Percentiles rank a stretch among this genome's conserved stretches.
These are phyloP conservation scores for Comarum palustre DNA, from an alignment of 306 rosid genomes.

Conservation along the genomic window DNA sequence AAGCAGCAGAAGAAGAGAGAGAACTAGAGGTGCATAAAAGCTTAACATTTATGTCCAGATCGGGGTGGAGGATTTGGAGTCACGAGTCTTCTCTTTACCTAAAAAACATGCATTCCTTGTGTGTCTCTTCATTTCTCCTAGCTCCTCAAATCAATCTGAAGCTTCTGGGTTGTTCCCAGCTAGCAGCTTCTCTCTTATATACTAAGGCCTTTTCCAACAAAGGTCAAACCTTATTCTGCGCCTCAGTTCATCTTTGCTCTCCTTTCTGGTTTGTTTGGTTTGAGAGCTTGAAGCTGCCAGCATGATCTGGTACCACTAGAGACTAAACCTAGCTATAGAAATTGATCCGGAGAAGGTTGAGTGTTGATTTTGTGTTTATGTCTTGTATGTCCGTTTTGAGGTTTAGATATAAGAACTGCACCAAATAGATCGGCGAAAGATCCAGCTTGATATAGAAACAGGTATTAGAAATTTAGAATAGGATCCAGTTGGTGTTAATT, in stretches of 20 bases:
- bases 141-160: background rate
- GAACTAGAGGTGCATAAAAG: constrained; percentile 18
- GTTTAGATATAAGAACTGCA: background rate
- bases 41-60: constrained; percentile 22
- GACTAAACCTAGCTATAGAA: background rate
- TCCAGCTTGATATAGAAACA: background rate
- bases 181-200: background rate
- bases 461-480: background rate
- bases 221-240: constrained; percentile 9
- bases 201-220: constrained; percentile 21
- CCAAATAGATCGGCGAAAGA: background rate
- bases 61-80: constrained; percentile 24
- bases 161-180: constrained; percentile 4
- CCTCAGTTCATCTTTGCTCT: constrained; percentile 5
- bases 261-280: constrained; percentile 52
- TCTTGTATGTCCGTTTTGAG: background rate
- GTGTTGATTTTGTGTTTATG: background rate
- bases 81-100: constrained; percentile 35
- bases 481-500: background rate
- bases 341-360: background rate
- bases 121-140: constrained; percentile 10
- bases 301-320: constrained; percentile 77
- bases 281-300: constrained; percentile 99
- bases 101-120: constrained; percentile 41
- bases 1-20: background rate